A percentile compares a stretch with the other conserved stretches of the same genome.
phyloP scores from a whole-genome alignment of 1,284 basidiomycete species.

The Microbotryum silenes-acaulis region DNA sequence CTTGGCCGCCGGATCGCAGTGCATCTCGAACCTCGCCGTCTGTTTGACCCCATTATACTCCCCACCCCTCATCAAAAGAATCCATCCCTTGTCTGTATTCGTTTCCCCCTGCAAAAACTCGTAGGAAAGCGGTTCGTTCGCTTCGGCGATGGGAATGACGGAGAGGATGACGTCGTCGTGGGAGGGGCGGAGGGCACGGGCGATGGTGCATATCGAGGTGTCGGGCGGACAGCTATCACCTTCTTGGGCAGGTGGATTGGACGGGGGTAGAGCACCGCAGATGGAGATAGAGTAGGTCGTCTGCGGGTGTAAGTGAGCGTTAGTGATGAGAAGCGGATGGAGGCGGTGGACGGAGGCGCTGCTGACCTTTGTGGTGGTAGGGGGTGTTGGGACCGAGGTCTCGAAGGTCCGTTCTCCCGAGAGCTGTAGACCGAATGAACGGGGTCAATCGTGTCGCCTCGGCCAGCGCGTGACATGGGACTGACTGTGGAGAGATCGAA shows the following conservation, averaged over 20 bases:
- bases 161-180: conserved; percentile 21
- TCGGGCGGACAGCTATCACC: conserved; percentile 23
- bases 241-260: not conserved
- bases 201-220: conserved; percentile 22
- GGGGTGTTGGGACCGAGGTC: conserved; percentile 9
- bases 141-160: conserved; percentile 21
- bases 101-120: conserved; percentile 6
- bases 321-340: not conserved
- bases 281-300: conserved; percentile 22
- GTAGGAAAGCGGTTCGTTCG: not conserved
- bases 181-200: conserved; percentile 6
- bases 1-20: conserved; percentile 19
- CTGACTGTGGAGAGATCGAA: conserved; percentile 17
- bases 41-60: conserved; percentile 20
- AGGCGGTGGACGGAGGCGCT: not conserved
- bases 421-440: conserved; percentile 6
- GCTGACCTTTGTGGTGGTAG: conserved; percentile 23
- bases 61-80: conserved; percentile 17
- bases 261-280: conserved; percentile 14
- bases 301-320: not conserved
- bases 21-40: conserved; percentile 19
- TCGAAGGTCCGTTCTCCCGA: conserved; percentile 12
- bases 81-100: conserved; percentile 6
- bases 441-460: not conserved
- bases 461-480: not conserved